Base-by-base conservation (phyloP, 192 early-diverging fungal genomes). In the Rhizoclosmatium sp. region DNA sequence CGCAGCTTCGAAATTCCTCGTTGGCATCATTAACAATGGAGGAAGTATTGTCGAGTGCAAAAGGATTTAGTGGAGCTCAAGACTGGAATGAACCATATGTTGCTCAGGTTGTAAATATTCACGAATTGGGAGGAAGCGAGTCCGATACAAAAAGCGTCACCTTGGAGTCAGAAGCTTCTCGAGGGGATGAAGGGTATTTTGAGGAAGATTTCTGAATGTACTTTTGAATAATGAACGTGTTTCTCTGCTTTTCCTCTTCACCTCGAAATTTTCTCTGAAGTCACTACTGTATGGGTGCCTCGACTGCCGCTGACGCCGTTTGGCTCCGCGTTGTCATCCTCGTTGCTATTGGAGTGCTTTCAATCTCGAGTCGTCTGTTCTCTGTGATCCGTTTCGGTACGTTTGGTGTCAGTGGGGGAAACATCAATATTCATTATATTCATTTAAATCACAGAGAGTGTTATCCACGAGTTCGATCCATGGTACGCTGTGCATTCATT, bases 391-490 rank as follows among this genome's bases (percentile, higher is more conserved):
- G 97, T 31, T 99, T 96, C 82, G 87, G 86, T 85, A 54, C 16
- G 82, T 65, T 23, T 4, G 59, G 51, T 16, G 31, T 31, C 31
- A 31, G 31, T 54, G 51, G 51, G 9, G 51, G 51, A 7, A 7
- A 54, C 44, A 23, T 41, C 16, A 39, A 16, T 48, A 42, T 9
- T 44, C 40, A n/a, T 65, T 48, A 47, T 67, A 59, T 78, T 67
- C 54, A 46, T 47, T 58, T 23, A 69, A 39, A 5, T 31, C 3
- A 42, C 78, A 88, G 98, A 99, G 84, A 94, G 93, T 73, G 94
- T 99, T 70, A 99, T 99, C 85, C 98, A 99, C 89, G 98, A 99
- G 84, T 99, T 99, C 82, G 98, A 99, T 83, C 98, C 98, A 44
- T 99, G 90, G 88, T 87, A 64, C 45, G 58, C 65, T 41, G 31